These are phyloP conservation scores for Pseudogymnoascus sp. DNA, from an alignment of 2,329 filamentous ascomycete genomes.

Conservation along the genomic window DNA sequence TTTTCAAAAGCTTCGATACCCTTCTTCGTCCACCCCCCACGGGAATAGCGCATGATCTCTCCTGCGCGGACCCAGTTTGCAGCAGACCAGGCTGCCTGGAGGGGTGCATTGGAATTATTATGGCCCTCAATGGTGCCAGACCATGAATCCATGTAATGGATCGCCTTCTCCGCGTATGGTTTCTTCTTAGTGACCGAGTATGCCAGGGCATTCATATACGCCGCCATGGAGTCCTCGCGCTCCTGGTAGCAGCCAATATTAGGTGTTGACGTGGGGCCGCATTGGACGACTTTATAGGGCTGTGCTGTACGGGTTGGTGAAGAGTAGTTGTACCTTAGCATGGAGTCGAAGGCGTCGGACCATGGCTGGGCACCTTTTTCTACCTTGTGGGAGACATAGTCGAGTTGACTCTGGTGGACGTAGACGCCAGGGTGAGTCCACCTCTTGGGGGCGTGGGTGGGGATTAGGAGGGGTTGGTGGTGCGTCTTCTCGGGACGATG, in stretches of 20 bases:
- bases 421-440: slow-evolving; percentile 13
- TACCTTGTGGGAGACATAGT: slow-evolving; percentile 11
- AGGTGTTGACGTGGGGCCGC: slow-evolving; percentile 24
- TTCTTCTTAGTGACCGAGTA: slow-evolving; percentile 21
- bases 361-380: slow-evolving; percentile 12
- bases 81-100: slow-evolving; percentile 27
- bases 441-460: slow-evolving; percentile 4
- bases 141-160: slow-evolving; percentile 27
- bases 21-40: slow-evolving; percentile 19
- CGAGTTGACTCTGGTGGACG: slow-evolving; percentile 10
- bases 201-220: slow-evolving; percentile 26
- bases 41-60: slow-evolving; percentile 26
- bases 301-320: slow-evolving; percentile 12
- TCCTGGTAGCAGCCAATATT: slow-evolving; percentile 25
- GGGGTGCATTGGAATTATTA: slow-evolving; percentile 23
- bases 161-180: slow-evolving; percentile 24
- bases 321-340: slow-evolving; percentile 15
- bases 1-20: slow-evolving; percentile 22
- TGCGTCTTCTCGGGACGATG: background rate
- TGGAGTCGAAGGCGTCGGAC: slow-evolving; percentile 17
- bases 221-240: slow-evolving; percentile 25
- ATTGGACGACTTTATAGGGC: slow-evolving; percentile 20
- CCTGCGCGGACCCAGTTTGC: slow-evolving; percentile 25
- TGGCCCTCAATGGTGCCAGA: slow-evolving; percentile 22
- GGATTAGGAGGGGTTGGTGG: background rate